Base-by-base conservation (phyloP, 768 basidiomycete species). In the Pleurotus salmoneostramineus region DNA sequence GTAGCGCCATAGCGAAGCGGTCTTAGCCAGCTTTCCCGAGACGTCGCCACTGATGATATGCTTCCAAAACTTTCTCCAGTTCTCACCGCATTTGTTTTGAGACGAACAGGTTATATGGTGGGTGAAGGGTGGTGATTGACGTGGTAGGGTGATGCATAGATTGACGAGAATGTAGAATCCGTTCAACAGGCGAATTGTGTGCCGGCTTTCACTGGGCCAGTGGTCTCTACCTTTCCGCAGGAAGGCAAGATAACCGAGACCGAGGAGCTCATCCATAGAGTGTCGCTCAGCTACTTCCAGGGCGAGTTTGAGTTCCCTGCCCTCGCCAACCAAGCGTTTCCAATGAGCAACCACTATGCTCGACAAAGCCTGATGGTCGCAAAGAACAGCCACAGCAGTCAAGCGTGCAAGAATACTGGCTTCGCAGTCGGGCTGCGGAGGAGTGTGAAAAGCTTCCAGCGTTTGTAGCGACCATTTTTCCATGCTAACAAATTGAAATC, bases 321-420 rank as follows among this genome's bases (percentile, higher is more conserved):
- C 72, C 50, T 79, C 76, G 35, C 70, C 68, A 5, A 83, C 74
- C 58, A 77, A 73, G 5, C 74, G 72, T 58, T 77, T 80, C 82
- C 81, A 83, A 50, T 74, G 74, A 27, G 62, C 52, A 6, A 77
- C 70, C 0, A 77, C 72, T 0, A 71, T 69, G 2, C 77, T 74
- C 36, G 79, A 72, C 2, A 83, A 73, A 42, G 73, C 71, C 3
- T 69, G 69, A 40, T 77, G 74, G 43, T 80, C 76, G 65, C 80
- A 83, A 3, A 83, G 72, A 21, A 77, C 74, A 1, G 82, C 80
- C 15, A 82, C 73, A 61, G 82, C 79, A 2, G 82, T 84, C 55
- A 82, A 43, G 15, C 52, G 36, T 31, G 36, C 36, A 42, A 55
- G 52, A 11, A 43, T 55, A 40, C 37, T 37, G 40, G 36, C 21